Evolutionary conservation across 2,329 filamentous ascomycete species (phyloP), one percentile per base, ranked within the genome.

Genomic region (Cercospora sp.): DNA sequence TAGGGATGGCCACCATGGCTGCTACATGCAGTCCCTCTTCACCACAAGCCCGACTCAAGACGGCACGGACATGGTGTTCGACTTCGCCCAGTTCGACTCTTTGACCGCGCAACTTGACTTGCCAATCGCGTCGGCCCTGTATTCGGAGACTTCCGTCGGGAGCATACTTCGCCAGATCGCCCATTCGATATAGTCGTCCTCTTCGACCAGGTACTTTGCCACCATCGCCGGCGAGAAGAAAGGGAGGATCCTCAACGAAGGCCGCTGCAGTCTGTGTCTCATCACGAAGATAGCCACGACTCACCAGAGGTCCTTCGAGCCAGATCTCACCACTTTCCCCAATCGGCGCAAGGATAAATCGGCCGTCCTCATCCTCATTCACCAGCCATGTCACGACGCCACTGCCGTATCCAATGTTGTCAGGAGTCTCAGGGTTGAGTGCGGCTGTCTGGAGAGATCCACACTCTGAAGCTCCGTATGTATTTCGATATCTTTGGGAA

Each of bases 21-120:
- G 40, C 40, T 16, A 63, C 45, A 8, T 63, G 61, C 43, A 49
- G 61, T 21, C 45, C 40, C 12, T 37, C 34, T 43, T 34, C 58
- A 16, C 58, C 34, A 28, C 58, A 61, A 40, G 6, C 37, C 21
- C 45, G 32, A n/a, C 58, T 61, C 30, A 61, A 43, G 40, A 61
- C 58, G 3, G 55, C 53, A 7, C 57, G 61, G 9, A 62, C 60
- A 32, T 78, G 10, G 77, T 79, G n/a, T 66, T 88, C 90, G 59
- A 96, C 89, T 74, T 94, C 92, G 0, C 86, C 86, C 12, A 93
- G 84, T 75, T 95, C 91, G 34, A 96, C 88, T 53, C 90, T 83
- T 72, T 93, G 90, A 0, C 92, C 92, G 37, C 91, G 86, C 10
- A 96, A 82, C 76, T 94, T 95, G 63, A 94, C 83, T 77, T 94